These are phyloP conservation scores for Prinsepia uniflora DNA, from an alignment of 306 rosid genomes.

Conservation along the genomic window DNA sequence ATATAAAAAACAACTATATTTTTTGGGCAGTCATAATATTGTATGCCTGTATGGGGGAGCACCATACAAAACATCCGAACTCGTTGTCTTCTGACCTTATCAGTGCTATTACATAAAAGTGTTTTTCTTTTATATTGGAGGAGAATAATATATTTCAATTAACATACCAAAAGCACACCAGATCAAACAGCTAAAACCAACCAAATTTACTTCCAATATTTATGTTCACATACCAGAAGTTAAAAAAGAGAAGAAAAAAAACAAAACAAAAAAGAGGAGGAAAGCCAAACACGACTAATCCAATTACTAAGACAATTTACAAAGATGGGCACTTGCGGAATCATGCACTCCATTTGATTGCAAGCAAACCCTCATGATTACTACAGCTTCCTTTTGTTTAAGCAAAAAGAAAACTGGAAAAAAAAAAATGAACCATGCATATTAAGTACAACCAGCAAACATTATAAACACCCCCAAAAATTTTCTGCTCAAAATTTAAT, in stretches of 20 bases:
- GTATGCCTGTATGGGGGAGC: no score
- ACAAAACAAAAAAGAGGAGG: no score
- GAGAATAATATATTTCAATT: no score
- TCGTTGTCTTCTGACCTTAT: no score
- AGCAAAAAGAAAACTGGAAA: slow-evolving; percentile 10
- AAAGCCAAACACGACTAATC: slow-evolving; percentile 16
- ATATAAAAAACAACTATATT: no score
- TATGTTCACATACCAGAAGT: slow-evolving; percentile 6
- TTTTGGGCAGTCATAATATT: no score
- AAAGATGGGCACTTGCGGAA: slow-evolving; percentile 22
- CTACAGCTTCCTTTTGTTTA: slow-evolving; percentile 1
- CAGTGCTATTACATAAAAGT: not conserved
- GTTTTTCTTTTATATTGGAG: not conserved
- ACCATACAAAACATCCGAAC: no score
- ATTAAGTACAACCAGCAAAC: slow-evolving; percentile 22
- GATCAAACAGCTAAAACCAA: slow-evolving; percentile 3
- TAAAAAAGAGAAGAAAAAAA: not conserved
- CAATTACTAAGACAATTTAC: slow-evolving; percentile 15
- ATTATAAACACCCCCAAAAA: slow-evolving; percentile 26
- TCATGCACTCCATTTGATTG: slow-evolving; percentile 13
- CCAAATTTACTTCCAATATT: slow-evolving; percentile 11
- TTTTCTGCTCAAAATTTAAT: slow-evolving; percentile 26
- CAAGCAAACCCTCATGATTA: slow-evolving; percentile 15
- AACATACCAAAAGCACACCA: no score
- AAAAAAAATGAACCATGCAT: slow-evolving; percentile 9